A percentile compares a stretch with the other conserved stretches of the same genome.
Evolutionary conservation across 176 grass and related monocot genomes (phyloP).

Genomic region (Oryza longistaminata): DNA sequence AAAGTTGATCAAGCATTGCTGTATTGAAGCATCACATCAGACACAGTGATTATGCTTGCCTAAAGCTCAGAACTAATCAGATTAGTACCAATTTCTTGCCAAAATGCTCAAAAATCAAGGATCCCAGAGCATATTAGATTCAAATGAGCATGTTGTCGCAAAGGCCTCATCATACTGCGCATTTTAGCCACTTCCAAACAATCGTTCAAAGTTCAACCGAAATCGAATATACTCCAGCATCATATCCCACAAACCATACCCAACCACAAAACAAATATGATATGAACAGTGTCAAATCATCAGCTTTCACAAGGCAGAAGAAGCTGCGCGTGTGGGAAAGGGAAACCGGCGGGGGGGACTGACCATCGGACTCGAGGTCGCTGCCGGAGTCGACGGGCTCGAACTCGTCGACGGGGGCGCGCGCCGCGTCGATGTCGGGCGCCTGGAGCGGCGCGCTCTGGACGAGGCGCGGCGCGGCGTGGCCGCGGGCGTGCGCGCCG

Average conservation of each 20-base stretch:
- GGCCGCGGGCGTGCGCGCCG: constrained; percentile 63
- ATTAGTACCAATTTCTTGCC: too few species aligned
- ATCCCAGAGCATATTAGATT: neutral
- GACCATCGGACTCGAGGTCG: constrained; percentile 78
- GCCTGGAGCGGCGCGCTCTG: constrained; percentile 62
- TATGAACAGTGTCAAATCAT: neutral
- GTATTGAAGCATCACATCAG: neutral
- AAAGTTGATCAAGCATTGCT: neutral
- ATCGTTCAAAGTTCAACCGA: neutral
- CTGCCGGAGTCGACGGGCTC: constrained; percentile 67
- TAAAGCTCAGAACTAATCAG: neutral
- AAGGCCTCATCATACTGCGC: neutral
- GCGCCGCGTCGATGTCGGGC: constrained; percentile 40
- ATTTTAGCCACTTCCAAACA: neutral
- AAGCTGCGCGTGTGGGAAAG: too few species aligned
- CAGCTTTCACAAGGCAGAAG: neutral
- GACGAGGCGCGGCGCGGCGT: constrained; percentile 57
- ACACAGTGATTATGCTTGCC: neutral
- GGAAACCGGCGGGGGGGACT: neutral
- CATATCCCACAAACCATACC: neutral
- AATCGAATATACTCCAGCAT: neutral
- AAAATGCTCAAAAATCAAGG: neutral
- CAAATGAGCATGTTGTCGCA: neutral
- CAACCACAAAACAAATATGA: neutral
- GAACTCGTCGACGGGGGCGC: constrained; percentile 54